A percentile compares a stretch with the other conserved stretches of the same genome.
phyloP scores from a whole-genome alignment of 306 rosid species.

The Gastrolobium villosum region DNA sequence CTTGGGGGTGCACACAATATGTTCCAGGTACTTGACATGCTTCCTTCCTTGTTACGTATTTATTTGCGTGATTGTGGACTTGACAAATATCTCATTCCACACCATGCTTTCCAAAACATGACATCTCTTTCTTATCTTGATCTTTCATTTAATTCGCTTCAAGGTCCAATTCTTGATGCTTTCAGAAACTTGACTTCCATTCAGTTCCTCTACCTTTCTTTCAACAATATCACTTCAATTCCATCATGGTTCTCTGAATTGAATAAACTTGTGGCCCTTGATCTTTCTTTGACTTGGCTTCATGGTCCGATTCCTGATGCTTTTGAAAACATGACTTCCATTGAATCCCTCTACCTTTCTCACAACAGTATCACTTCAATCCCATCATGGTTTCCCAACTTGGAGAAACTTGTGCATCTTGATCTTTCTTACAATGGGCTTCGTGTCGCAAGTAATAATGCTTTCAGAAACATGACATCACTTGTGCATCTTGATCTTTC shows the following conservation, averaged over 20 bases:
- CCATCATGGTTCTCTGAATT: background rate
- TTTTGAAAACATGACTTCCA: background rate
- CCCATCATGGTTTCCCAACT: background rate
- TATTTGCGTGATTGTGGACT: background rate
- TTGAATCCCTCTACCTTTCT: background rate
- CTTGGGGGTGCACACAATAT: conserved; percentile 9
- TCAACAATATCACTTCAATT: background rate
- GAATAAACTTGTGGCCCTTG: background rate
- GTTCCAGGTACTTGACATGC: conserved; percentile 34
- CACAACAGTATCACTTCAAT: background rate
- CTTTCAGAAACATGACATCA: no score
- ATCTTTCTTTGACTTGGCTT: background rate
- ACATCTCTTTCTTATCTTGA: conserved; percentile 37
- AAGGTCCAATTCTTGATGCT: background rate
- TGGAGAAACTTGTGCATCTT: background rate
- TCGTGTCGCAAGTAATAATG: no score
- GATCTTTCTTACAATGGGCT: background rate
- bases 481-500: background rate
- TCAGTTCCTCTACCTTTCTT: background rate
- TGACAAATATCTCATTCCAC: background rate
- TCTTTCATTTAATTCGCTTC: background rate
- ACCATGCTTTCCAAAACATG: conserved; percentile 27
- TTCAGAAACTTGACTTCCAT: background rate
- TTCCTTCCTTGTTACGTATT: conserved; percentile 34
- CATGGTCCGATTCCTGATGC: background rate